These are phyloP conservation scores for Fusarium sp. DNA, from an alignment of 2,329 filamentous ascomycete species.

Conservation along the genomic window DNA sequence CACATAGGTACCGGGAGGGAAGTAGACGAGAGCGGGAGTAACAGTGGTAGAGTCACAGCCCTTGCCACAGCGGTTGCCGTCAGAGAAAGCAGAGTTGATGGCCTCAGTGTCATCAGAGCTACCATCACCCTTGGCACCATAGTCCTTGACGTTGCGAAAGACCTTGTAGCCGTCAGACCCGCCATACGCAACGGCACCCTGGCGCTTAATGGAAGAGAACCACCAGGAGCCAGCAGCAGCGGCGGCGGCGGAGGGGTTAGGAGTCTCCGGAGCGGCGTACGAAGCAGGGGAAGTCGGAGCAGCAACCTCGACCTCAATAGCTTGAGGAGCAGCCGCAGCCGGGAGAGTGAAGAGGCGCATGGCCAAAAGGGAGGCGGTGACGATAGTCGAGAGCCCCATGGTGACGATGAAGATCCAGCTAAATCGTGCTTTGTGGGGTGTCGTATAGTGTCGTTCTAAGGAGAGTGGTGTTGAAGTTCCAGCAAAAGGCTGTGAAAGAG, in stretches of 20 bases:
- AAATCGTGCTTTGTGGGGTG: constrained; percentile 39
- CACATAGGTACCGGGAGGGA: constrained; percentile 88
- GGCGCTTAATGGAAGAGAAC: constrained; percentile 78
- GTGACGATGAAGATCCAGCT: constrained; percentile 60
- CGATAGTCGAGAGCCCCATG: constrained; percentile 63
- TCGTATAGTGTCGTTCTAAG: constrained; percentile 28
- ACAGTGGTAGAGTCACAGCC: constrained; percentile 88
- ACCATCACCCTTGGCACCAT: constrained; percentile 78
- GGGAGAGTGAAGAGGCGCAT: constrained; percentile 59
- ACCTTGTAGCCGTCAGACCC: constrained; percentile 73
- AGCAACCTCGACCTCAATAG: neutral
- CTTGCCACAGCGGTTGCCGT: constrained; percentile 83
- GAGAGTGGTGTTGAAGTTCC: constrained; percentile 34
- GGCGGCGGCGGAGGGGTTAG: constrained; percentile 22
- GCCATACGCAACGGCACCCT: constrained; percentile 78
- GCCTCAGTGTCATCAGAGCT: constrained; percentile 87
- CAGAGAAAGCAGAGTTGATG: constrained; percentile 86
- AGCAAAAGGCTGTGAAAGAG: constrained; percentile 24
- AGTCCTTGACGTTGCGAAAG: constrained; percentile 84
- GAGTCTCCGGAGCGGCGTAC: neutral
- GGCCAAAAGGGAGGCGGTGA: constrained; percentile 61
- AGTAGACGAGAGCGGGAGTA: constrained; percentile 91
- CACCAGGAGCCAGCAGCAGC: constrained; percentile 70
- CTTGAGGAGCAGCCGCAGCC: constrained; percentile 53
- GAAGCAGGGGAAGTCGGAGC: constrained; percentile 40